Evolutionary conservation across 176 grass and related monocot genomes (phyloP).

Genomic region (Phoenix roebelenii): DNA sequence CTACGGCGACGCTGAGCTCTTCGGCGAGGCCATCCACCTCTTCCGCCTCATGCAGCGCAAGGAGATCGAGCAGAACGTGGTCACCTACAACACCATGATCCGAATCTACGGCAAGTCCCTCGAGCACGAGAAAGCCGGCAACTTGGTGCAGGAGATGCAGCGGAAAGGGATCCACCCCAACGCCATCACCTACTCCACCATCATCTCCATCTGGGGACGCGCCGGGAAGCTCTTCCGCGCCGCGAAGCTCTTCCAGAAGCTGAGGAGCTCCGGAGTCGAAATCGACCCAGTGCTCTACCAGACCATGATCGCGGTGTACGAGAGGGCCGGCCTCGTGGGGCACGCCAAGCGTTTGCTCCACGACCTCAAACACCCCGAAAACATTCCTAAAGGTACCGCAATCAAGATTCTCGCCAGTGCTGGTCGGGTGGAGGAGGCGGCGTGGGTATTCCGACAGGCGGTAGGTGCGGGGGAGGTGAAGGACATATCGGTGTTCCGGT

Average conservation of each 20-base stretch:
- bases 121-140: constrained; percentile 85
- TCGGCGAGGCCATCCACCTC: constrained; percentile 83
- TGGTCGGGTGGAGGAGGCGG: constrained; percentile 73
- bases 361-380: constrained; percentile 52
- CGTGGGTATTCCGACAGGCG: constrained; percentile 73
- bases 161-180: constrained; percentile 55
- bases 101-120: constrained; percentile 80
- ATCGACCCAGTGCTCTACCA: constrained; percentile 92
- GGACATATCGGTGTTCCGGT: constrained; percentile 49
- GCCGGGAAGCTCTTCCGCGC: constrained; percentile 83
- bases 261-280: constrained; percentile 60
- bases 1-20: constrained; percentile 83
- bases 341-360: constrained; percentile 63
- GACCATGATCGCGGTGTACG: constrained; percentile 86
- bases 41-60: constrained; percentile 63
- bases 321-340: constrained; percentile 54
- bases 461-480: constrained; percentile 36
- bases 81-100: constrained; percentile 96
- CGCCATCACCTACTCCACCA: constrained; percentile 81
- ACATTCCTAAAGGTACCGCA: constrained; percentile 62
- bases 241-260: constrained; percentile 71
- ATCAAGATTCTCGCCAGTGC: constrained; percentile 71
- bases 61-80: constrained; percentile 55
- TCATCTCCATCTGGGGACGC: constrained; percentile 84
- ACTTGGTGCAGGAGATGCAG: constrained; percentile 79